Evolutionary conservation across 176 grass and related monocot genomes (phyloP).

Genomic region (Oryza australiensis): DNA sequence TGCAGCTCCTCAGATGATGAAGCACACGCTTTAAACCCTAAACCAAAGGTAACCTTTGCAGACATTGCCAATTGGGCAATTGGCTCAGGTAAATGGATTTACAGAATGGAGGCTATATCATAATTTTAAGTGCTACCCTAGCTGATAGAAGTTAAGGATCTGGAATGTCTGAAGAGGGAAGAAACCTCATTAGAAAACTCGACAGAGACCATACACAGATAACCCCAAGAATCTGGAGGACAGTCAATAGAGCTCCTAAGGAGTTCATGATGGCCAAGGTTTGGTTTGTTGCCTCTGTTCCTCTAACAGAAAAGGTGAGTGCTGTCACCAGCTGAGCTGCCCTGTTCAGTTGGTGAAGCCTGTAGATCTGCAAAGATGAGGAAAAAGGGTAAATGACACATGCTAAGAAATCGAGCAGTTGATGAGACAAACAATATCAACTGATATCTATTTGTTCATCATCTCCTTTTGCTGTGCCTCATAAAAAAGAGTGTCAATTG

Average conservation of each 20-base stretch:
- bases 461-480: too few species aligned
- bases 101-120: constrained; percentile 11
- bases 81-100: constrained; percentile 39
- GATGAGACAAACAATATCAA: not conserved
- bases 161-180: constrained; percentile 71
- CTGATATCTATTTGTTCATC: not conserved
- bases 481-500: not conserved
- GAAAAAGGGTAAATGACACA: not conserved
- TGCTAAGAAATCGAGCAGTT: constrained; percentile 38
- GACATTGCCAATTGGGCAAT: not conserved
- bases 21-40: constrained; percentile 1
- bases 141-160: constrained; percentile 38
- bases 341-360: constrained; percentile 95
- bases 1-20: constrained; percentile 6
- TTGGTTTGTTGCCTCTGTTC: constrained; percentile 71
- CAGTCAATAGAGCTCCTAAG: constrained; percentile 70
- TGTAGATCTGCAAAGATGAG: constrained; percentile 65
- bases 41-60: constrained; percentile 38
- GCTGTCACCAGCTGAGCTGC: constrained; percentile 90
- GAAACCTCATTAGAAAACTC: constrained; percentile 96
- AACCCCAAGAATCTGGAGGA: constrained; percentile 89
- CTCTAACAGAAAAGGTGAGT: constrained; percentile 86
- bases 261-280: constrained; percentile 91
- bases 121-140: constrained; percentile 11
- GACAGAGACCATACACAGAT: constrained; percentile 96